Percentiles rank a stretch among this genome's conserved stretches.
phyloP scores from a whole-genome alignment of 75 land plant species.

The Cunninghamia lanceolata region DNA sequence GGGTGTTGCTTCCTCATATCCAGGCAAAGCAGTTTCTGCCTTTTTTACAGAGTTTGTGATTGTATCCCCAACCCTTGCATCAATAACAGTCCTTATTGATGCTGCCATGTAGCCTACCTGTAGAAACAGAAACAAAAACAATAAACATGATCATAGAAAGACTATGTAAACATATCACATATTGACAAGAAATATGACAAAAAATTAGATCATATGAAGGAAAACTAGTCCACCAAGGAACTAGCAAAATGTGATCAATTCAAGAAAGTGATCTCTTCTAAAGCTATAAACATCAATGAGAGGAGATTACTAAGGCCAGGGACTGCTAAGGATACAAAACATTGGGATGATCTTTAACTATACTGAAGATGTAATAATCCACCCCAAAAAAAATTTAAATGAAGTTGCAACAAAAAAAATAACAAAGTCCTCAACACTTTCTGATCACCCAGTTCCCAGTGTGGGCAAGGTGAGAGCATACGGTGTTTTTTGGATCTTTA shows the following conservation, averaged over 20 bases:
- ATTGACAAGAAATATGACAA: not conserved
- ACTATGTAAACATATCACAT: not conserved
- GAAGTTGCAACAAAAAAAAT: too few species aligned
- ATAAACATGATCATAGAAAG: not conserved
- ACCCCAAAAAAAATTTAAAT: too few species aligned
- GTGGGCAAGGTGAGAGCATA: too few species aligned
- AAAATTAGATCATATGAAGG: not conserved
- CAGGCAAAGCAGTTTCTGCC: constrained; percentile 76
- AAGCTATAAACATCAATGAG: not conserved
- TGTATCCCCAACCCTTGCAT: constrained; percentile 99
- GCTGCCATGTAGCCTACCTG: constrained; percentile 98
- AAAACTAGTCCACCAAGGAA: not conserved
- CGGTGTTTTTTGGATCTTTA: too few species aligned
- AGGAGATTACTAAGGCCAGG: not conserved
- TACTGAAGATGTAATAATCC: not conserved
- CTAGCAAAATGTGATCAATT: not conserved
- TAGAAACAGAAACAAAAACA: not conserved
- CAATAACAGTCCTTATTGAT: constrained; percentile 95
- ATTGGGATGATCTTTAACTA: not conserved
- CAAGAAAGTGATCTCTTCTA: not conserved
- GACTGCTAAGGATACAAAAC: not conserved
- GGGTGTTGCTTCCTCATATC: constrained; percentile 92
- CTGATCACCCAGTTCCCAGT: too few species aligned
- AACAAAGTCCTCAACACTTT: too few species aligned
- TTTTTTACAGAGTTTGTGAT: constrained; percentile 72